Percentiles rank a stretch among this genome's conserved stretches.
These are phyloP conservation scores for Rhododendron ovatum DNA, from an alignment of 148 eudicot genomes.

Conservation along the genomic window DNA sequence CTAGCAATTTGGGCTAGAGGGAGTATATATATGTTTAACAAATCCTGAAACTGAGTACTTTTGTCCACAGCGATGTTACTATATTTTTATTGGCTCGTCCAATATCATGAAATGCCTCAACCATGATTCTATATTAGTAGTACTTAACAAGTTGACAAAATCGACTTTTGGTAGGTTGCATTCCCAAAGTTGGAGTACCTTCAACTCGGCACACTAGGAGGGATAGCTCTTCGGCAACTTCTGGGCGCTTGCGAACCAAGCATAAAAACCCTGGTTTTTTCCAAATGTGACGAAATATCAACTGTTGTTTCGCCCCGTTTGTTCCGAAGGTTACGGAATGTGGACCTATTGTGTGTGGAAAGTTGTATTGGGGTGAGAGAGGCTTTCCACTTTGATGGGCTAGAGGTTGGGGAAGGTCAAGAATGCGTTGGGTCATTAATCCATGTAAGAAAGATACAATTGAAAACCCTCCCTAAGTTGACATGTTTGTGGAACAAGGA, in stretches of 20 bases:
- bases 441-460: background rate
- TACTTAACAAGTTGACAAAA: no score
- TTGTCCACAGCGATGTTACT: background rate
- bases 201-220: rapidly evolving
- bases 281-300: background rate
- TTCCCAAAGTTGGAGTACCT: background rate
- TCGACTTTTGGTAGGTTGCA: background rate
- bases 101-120: background rate
- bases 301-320: background rate
- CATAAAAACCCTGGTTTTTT: rapidly evolving
- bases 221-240: background rate
- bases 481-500: background rate
- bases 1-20: no score
- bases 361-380: background rate
- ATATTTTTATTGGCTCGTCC: no score
- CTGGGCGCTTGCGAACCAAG: background rate
- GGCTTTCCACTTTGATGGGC: background rate
- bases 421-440: background rate
- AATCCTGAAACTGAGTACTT: no score
- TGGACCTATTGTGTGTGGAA: background rate
- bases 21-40: no score
- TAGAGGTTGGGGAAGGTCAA: background rate
- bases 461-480: background rate
- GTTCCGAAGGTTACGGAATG: background rate
- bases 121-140: background rate